A percentile compares a stretch with the other conserved stretches of the same genome.
phyloP scores from a whole-genome alignment of 225 moss, liverwort and hornwort species.

The Polytrichum formosum region DNA sequence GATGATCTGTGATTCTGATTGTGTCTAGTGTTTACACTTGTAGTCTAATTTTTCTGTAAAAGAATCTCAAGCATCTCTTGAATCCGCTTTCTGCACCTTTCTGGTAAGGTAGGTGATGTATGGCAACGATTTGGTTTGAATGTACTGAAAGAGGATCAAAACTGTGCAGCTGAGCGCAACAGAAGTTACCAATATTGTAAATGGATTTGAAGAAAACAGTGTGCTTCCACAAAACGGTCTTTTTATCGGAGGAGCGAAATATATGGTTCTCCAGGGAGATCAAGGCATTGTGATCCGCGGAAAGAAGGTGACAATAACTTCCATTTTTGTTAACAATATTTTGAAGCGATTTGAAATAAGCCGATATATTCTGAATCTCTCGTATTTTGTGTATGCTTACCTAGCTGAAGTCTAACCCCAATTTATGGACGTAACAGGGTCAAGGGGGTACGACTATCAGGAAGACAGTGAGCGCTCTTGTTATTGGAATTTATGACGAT shows the following conservation, averaged over 20 bases:
- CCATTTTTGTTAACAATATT: too few relatives aligned
- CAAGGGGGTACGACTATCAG: conserved; percentile 46
- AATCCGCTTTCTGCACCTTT: too few relatives aligned
- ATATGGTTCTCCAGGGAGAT: conserved; percentile 81
- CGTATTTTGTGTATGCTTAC: too few relatives aligned
- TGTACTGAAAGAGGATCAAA: too few relatives aligned
- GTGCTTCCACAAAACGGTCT: conserved; percentile 49
- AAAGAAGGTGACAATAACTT: conserved; percentile 42
- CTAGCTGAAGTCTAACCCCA: too few relatives aligned
- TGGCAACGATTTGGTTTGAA: too few relatives aligned
- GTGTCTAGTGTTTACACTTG: too few relatives aligned
- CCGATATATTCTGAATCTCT: too few relatives aligned
- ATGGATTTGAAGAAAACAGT: conserved; percentile 45
- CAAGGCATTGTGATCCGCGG: conserved; percentile 69
- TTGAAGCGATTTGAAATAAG: neutral
- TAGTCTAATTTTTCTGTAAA: too few relatives aligned
- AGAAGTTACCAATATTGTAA: conserved; percentile 55
- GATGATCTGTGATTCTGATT: too few relatives aligned
- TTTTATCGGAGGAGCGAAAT: conserved; percentile 64
- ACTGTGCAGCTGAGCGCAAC: conserved; percentile 18
- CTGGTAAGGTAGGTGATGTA: too few relatives aligned
- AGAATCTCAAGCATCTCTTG: too few relatives aligned
- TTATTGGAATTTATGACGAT: conserved; percentile 66
- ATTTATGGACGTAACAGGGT: conserved; percentile 24
- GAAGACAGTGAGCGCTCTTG: conserved; percentile 51